Evolutionary conservation across 371 early-diverging fungal genomes (phyloP).

Genomic region (Actinomortierella wolfii): DNA sequence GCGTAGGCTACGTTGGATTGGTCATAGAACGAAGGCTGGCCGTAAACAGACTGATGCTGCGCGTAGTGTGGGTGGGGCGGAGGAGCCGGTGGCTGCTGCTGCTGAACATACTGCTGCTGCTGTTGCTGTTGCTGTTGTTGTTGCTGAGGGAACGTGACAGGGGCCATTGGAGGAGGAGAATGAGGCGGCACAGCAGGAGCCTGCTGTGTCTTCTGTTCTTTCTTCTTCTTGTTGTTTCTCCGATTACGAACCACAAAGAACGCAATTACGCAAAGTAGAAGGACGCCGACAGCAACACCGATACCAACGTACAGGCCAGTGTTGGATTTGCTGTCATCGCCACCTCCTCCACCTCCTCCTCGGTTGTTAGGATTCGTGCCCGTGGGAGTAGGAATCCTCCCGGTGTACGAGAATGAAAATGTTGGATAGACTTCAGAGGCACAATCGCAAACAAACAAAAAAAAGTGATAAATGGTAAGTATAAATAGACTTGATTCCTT

Average conservation of each 20-base stretch:
- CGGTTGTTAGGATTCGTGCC: no score
- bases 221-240: conserved; percentile 5
- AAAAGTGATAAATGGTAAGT: no score
- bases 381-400: no score
- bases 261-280: conserved; percentile 15
- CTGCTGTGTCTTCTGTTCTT: neutral
- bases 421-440: no score
- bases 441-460: no score
- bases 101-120: conserved; percentile 9
- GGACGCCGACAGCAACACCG: conserved; percentile 20
- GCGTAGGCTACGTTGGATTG: neutral
- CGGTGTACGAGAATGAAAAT: no score
- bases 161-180: conserved; percentile 8
- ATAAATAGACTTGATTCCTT: no score
- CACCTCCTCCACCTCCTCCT: neutral
- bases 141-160: neutral
- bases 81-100: conserved; percentile 1
- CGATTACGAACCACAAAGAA: conserved; percentile 23
- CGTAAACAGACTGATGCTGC: neutral
- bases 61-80: neutral
- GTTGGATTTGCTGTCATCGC: conserved; percentile 8
- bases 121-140: conserved; percentile 9
- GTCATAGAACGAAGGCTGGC: neutral
- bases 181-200: neutral
- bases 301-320: conserved; percentile 34